A percentile compares a stretch with the other conserved stretches of the same genome.
These are phyloP conservation scores for Leavenworthia alabamica DNA, from an alignment of 345 rosid species.

Conservation along the genomic window DNA sequence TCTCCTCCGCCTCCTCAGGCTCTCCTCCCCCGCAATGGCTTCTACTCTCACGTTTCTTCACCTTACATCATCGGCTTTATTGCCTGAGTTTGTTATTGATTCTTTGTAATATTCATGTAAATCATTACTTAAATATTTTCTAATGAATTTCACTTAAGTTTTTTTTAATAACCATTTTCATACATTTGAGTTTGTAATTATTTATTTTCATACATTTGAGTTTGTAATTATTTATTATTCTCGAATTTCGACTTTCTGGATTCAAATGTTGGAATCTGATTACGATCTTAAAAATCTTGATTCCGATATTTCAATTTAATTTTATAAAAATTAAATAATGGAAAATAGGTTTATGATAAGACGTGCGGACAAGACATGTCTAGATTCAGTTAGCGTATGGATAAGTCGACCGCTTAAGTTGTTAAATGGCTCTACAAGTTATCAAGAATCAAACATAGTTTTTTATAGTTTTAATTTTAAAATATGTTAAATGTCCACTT, in stretches of 20 bases:
- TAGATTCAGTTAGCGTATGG: not conserved
- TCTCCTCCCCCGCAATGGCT: not conserved
- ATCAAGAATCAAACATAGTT: not conserved
- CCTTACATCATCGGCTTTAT: constrained; percentile 8
- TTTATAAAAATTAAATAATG: not conserved
- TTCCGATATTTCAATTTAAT: not conserved
- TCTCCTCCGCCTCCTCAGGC: not conserved
- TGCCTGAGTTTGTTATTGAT: not conserved
- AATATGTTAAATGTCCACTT: not conserved
- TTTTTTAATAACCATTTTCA: not conserved
- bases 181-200: no score
- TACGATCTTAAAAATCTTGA: not conserved
- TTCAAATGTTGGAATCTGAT: not conserved
- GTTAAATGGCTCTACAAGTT: not conserved
- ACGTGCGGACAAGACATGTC: constrained; percentile 5
- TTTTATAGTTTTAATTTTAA: not conserved
- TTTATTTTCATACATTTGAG: no score
- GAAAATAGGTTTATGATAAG: not conserved
- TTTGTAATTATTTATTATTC: not conserved
- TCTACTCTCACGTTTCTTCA: not conserved
- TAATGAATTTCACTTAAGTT: not conserved
- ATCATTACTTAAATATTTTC: not conserved
- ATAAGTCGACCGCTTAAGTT: not conserved
- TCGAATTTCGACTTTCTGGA: not conserved
- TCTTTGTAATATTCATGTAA: not conserved